Evolutionary conservation across 495 filamentous ascomycete species (phyloP), one percentile per base, ranked within the genome.

Genomic region (Podospora anserina): DNA sequence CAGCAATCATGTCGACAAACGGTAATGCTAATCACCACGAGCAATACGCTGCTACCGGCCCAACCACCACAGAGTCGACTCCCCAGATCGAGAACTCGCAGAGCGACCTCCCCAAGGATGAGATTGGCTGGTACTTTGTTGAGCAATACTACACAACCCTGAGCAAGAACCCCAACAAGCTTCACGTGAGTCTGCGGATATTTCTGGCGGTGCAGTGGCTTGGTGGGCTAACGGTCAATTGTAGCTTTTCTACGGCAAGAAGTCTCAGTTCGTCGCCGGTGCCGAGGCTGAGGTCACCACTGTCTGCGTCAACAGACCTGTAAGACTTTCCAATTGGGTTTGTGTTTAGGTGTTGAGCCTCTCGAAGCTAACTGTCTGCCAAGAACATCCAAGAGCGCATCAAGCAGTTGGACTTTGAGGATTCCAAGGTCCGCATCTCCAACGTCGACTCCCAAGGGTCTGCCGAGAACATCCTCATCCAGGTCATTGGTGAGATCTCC

Each of bases 121-220:
- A 98, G 81, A 91, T 99, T 64, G 95, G 93, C 73, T 99, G 95
- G 95, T 97, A 93, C 79, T 99, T 99, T 71, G 95, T 98, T 44
- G 96, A 99, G 85, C 93, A 97, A 77, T 98, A 96, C 84, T 99
- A 99, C 79, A 98, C 92, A 69, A 99, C 92, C 70, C 85, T 99
- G 74, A 97, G 92, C 88, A 92, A 92, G 77, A 90, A 84, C 68
- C 95, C 96, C 18, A 94, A 97, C 73, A 96, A 94, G 80, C 88
- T 99, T 69, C 92, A 93, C 75, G 91, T 93, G 80, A 82, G 90
- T 85, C 66, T 68, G 60, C 64, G 7, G 13, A 28, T 28, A 26
- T 23, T 5, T 18, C 7, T 16, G 28, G 2, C 13, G 13, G 7
- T 39, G 18, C 18, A 32, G 2, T 65, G 39, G 27, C 32, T 6